Evolutionary conservation across 73 alveolate genomes (phyloP).

Genomic region (Breviolum minutum): DNA sequence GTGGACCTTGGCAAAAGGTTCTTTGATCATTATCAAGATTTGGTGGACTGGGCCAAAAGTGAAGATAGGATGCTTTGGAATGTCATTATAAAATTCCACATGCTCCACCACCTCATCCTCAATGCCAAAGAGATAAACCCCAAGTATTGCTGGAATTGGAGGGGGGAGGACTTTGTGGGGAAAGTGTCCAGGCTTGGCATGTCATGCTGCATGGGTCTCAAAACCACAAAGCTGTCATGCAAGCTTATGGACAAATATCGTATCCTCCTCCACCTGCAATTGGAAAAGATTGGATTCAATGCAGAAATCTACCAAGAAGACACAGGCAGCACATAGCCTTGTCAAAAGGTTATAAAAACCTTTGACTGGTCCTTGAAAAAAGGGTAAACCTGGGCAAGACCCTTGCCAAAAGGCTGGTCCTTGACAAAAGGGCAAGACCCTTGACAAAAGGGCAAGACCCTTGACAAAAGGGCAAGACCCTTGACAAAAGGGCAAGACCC

Average conservation of each 20-base stretch:
- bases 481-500: no score
- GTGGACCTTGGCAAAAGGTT: background rate
- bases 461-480: no score
- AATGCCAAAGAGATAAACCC: background rate
- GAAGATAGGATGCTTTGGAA: background rate
- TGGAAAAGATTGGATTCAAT: background rate
- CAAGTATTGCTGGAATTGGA: background rate
- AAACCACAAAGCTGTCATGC: background rate
- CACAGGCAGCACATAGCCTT: background rate
- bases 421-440: no score
- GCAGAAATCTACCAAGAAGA: background rate
- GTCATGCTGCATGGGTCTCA: background rate
- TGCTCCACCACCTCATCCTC: background rate
- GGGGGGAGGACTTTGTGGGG: constrained; percentile 12
- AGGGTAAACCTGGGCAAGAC: no score
- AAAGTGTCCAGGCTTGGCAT: background rate
- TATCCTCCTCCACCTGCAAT: constrained; percentile 2
- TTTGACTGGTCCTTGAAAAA: no score
- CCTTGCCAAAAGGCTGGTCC: background rate
- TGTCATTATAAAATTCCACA: background rate
- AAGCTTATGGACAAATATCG: background rate
- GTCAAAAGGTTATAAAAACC: background rate
- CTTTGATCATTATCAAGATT: background rate
- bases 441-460: no score
- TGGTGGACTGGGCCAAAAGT: background rate